Base-by-base conservation (phyloP, 106 monocot species). In the Phalaenopsis aphrodite region DNA sequence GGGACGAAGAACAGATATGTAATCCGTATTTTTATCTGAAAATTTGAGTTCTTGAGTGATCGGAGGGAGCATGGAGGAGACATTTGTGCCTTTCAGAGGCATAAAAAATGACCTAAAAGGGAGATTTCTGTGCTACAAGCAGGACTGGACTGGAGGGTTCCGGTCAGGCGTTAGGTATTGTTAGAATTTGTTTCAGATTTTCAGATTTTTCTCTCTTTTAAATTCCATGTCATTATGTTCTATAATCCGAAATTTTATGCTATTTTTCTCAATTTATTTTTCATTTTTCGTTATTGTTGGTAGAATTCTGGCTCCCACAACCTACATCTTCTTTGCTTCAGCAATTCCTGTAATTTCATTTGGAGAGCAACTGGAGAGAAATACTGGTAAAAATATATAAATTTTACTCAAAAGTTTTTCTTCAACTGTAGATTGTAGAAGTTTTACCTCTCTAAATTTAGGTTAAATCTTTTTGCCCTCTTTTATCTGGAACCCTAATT, bases 261-360 rank as follows among this genome's bases (percentile, higher is more conserved):
- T 68, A 12, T 37, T 36, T 37, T 69, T 69, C 79, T 19, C 66
- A 1, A 48, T 68, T 47, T 68, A 1, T 30, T 68, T 5, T 11
- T 16, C 39, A 4, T 15, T 36, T 47, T 16, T 75, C n/a, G 58
- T 56, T 41, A 5, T 42, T 5, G 3, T 9, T 3, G 41, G 45
- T 42, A 90, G 89, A 78, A 90, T 90, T 77, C 80, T 90, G 80
- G 83, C 83, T 56, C 83, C 83, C 15, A 83, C 83, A 7, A 83
- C 66, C 23, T 83, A 83, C 39, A 83, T 83, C 72, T 83, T 83
- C 56, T 83, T 83, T 58, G 83, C 83, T 21, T 95, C 95, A 0
- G 95, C 95, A 65, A 90, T 95, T 41, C 95, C 95, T 4, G 95
- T 95, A 24, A 92, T 95, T 47, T 90, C 95, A 43, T 95, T 95